Evolutionary conservation across 139 green algal species (phyloP), one percentile per base, ranked within the genome.

Genomic region (Micromonas commoda): DNA sequence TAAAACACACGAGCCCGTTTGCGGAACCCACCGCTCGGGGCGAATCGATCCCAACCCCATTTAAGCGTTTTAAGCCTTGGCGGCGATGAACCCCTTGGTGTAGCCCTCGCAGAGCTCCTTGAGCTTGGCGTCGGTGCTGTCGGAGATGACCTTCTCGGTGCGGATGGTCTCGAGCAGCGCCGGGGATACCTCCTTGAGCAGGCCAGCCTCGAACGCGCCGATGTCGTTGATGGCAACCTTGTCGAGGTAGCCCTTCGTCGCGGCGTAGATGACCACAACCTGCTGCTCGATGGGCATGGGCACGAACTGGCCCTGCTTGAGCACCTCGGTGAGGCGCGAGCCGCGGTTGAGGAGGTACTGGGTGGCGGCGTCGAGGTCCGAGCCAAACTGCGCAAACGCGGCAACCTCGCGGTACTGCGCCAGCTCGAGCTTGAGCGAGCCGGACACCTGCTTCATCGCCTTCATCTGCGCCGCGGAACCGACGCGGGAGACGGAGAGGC

Each of bases 371-470:
- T 96, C 92, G 28, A 97, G 78, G 85, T 97, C 91, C 13, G 90
- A 96, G 64, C 88, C 91, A 81, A 97, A 97, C 85, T 96, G 91
- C 33, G 91, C 89, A 82, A 97, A 97, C 5, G 90, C 92, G 28
- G 86, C 91, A 34, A 96, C 86, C 83, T 96, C 91, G 82, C 88
- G 84, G 87, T 94, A 97, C 84, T 97, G 92, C 3, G 91, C 92
- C 37, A 95, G 77, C 85, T 95, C 90, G 38, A 92, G 82, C 83
- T 94, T 94, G 45, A 92, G 78, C 13, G 73, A 86, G 66, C 86
- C 86, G 31, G 83, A 80, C 33, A 94, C 86, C 86, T 94, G 90
- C 83, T 96, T 96, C 91, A 96, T 96, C 74, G 85, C 91, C 32
- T 90, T 90, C 79, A 94, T 88, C 87, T 96, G 91, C 28, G 90